Conservation (phyloP, 805 yeast genomes). For the Candida sonorensis region DNA sequence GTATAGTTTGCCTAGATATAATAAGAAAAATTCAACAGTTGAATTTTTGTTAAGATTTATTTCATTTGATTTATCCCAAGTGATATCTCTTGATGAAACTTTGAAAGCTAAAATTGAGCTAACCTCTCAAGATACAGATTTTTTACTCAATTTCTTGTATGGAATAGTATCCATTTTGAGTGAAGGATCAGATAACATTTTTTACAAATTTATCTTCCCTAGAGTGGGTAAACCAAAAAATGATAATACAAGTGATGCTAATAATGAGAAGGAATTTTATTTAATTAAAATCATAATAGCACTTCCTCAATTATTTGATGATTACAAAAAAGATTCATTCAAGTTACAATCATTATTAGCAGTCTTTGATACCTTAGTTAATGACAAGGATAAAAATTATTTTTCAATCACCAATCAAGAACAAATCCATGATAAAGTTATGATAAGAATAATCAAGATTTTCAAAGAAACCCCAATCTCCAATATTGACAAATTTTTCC, state of each 20-base stretch:
- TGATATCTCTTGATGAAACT: constrained; percentile 23
- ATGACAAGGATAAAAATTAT: constrained; percentile 8
- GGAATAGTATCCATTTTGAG: too few species aligned
- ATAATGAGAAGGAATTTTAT: constrained; percentile 11
- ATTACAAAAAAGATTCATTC: constrained; percentile 4
- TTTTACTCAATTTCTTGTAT: too few species aligned
- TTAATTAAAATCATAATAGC: constrained; percentile 11
- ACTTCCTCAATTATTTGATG: constrained; percentile 16
- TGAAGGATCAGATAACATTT: constrained; percentile 17
- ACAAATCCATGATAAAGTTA: constrained; percentile 3
- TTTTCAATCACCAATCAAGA: constrained; percentile 13
- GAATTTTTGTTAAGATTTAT: constrained; percentile 35
- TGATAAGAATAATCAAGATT: constrained; percentile 8
- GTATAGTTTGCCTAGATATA: constrained; percentile 28
- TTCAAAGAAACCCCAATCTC: constrained; percentile 18
- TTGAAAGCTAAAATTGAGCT: constrained; percentile 24
- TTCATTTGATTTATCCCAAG: constrained; percentile 37
- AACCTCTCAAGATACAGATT: too few species aligned
- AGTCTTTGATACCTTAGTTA: constrained; percentile 9
- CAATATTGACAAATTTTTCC: constrained; percentile 4
- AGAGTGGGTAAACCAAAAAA: constrained; percentile 8
- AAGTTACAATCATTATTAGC: constrained; percentile 7
- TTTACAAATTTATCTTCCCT: constrained; percentile 14
- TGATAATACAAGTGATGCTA: background rate
- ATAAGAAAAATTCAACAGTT: constrained; percentile 26